Evolutionary conservation across 768 basidiomycete genomes (phyloP).

Genomic region (Artomyces pyxidatus): DNA sequence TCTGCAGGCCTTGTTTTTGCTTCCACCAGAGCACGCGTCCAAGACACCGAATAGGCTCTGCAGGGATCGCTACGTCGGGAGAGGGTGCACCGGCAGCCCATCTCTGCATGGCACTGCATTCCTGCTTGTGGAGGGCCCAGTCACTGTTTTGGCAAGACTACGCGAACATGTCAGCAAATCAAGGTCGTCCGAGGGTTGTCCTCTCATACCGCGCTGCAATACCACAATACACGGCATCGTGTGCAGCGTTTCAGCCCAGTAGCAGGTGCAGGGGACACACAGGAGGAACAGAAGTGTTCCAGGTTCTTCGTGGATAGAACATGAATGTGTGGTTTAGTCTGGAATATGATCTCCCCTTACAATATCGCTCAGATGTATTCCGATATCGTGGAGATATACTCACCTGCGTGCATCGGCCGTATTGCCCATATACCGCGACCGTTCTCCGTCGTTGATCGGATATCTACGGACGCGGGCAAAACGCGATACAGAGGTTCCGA

Average conservation of each 20-base stretch:
- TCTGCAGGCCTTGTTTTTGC: slow-evolving; percentile 44
- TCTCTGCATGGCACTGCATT: slow-evolving; percentile 62
- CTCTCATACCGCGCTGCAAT: slow-evolving; percentile 64
- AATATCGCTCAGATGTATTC: not conserved
- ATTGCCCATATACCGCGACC: slow-evolving; percentile 17
- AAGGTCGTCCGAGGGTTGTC: not conserved
- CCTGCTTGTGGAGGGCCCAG: slow-evolving; percentile 68
- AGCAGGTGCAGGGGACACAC: slow-evolving; percentile 34
- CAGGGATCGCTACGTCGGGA: slow-evolving; percentile 43
- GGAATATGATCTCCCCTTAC: slow-evolving; percentile 54
- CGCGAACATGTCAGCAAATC: not conserved
- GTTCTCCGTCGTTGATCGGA: slow-evolving; percentile 2
- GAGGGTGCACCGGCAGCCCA: slow-evolving; percentile 49
- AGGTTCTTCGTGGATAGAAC: slow-evolving; percentile 61
- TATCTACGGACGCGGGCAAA: slow-evolving; percentile 7
- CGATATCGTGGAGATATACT: not conserved
- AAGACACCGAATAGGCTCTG: slow-evolving; percentile 73
- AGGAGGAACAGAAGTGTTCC: slow-evolving; percentile 60
- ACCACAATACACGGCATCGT: slow-evolving; percentile 59
- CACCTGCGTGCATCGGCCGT: slow-evolving; percentile 11
- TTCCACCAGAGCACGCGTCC: slow-evolving; percentile 66
- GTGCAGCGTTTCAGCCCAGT: slow-evolving; percentile 60
- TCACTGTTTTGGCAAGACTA: slow-evolving; percentile 57
- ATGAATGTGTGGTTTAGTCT: slow-evolving; percentile 48
- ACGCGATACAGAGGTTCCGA: slow-evolving; percentile 1